Percentiles rank a stretch among this genome's conserved stretches.
Conservation (phyloP, 192 early-diverging fungal genomes). For the Coemansia sp. region DNA sequence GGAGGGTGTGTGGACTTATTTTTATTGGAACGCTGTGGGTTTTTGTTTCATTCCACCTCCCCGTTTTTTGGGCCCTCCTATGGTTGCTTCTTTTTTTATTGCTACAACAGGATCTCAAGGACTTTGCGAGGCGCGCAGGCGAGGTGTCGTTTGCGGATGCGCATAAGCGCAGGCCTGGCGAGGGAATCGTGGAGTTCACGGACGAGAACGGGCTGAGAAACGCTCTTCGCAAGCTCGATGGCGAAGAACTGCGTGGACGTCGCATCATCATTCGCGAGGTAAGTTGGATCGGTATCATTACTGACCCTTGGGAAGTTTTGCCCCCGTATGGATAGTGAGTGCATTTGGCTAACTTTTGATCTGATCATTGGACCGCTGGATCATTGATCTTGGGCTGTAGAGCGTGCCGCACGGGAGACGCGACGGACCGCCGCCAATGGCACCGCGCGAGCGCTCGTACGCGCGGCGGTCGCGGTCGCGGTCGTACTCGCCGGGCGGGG, state of each 20-base stretch:
- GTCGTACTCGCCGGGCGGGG: conserved; percentile 50
- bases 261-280: conserved; percentile 67
- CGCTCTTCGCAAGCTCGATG: conserved; percentile 83
- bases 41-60: no score
- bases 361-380: neutral
- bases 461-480: conserved; percentile 58
- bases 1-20: no score
- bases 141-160: conserved; percentile 93
- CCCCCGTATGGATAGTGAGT: neutral
- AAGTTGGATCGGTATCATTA: conserved; percentile 16
- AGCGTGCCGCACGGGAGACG: conserved; percentile 10
- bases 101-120: conserved; percentile 86
- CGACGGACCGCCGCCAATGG: conserved; percentile 32
- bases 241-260: conserved; percentile 68
- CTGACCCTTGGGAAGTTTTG: neutral
- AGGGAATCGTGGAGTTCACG: conserved; percentile 91
- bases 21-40: neutral
- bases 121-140: conserved; percentile 90
- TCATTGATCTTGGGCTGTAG: neutral
- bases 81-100: neutral
- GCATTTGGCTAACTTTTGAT: neutral
- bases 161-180: conserved; percentile 75
- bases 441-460: conserved; percentile 54
- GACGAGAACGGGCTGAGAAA: conserved; percentile 77
- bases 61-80: neutral